Evolutionary conservation across 2,329 filamentous ascomycete species (phyloP), one percentile per base, ranked within the genome.

Genomic region (Ophiocordyceps camponoti-saundersi): DNA sequence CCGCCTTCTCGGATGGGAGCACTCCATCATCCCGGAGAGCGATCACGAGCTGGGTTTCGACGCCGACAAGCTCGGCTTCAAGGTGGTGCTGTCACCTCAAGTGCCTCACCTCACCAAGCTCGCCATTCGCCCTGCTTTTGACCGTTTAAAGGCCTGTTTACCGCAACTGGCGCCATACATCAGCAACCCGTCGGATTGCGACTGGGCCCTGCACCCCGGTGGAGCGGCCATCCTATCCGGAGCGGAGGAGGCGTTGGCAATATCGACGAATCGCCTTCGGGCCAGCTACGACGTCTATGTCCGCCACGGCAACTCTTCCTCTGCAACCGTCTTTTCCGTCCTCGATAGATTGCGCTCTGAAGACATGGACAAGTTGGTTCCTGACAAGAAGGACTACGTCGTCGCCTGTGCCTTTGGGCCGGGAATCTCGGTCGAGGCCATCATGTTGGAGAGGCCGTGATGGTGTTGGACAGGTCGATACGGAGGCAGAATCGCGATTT

Each of bases 171-270:
- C 74, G 1, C 55, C 58, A 6, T 54, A 59, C 8, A 72, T 71
- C 53, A 56, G 59, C n/a, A 52, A 58, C 0, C 65, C 79, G 0
- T 58, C 66, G 0, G 74, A 81, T 49, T 83, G 82, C 52, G 81
- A 85, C 64, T 85, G 81, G 81, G 81, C 80, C 1, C 72, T 85
- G 57, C 81, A 85, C 53, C 81, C 81, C 0, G 81, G 81, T 5
- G 81, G 81, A 18, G 69, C 77, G 1, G 77, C 79, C 1, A 82
- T 85, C 41, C 64, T 85, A 2, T 70, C 76, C 0, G 78, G 79
- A 0, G 76, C 80, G 1, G 75, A 83, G 57, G 65, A 65, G 41
- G 67, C 65, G 1, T 68, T 85, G 66, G 58, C 62, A 12, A 36
- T 45, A 3, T 23, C 6, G 70, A 63, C 77, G 0, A 74, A 81